These are phyloP conservation scores for Cladorrhinum sp. DNA, from an alignment of 2,329 filamentous ascomycete species.

Conservation along the genomic window DNA sequence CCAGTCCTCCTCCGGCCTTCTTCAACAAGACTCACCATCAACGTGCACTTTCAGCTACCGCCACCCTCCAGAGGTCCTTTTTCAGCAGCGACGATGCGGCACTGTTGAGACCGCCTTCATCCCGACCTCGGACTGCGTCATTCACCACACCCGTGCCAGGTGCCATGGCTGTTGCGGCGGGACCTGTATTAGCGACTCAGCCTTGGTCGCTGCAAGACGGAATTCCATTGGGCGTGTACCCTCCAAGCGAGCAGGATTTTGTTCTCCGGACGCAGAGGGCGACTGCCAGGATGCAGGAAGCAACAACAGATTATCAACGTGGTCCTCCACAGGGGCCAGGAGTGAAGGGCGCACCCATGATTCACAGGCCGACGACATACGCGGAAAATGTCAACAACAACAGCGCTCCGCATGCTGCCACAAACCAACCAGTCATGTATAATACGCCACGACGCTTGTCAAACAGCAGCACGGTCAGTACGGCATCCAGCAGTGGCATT, in stretches of 20 bases:
- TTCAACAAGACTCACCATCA: slow-evolving; percentile 26
- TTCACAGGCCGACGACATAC: slow-evolving; percentile 18
- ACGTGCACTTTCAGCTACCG: slow-evolving; percentile 22
- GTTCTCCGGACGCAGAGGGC: slow-evolving; percentile 28
- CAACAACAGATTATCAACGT: slow-evolving; percentile 10
- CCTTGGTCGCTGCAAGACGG: slow-evolving; percentile 11
- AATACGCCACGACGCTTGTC: slow-evolving; percentile 28
- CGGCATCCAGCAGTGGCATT: slow-evolving; percentile 29
- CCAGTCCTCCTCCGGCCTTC: slow-evolving; percentile 27
- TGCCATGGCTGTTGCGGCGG: slow-evolving; percentile 17
- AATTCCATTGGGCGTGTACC: slow-evolving; percentile 22
- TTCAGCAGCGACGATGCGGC: slow-evolving; percentile 18
- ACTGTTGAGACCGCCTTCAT: slow-evolving; percentile 19
- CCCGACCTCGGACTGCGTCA: slow-evolving; percentile 13
- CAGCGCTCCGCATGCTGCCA: neutral
- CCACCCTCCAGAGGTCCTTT: slow-evolving; percentile 18
- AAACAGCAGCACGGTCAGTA: slow-evolving; percentile 28
- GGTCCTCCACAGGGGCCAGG: neutral
- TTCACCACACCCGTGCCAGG: slow-evolving; percentile 4
- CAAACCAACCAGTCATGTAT: slow-evolving; percentile 21
- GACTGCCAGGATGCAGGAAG: slow-evolving; percentile 21
- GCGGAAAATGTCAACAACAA: slow-evolving; percentile 7
- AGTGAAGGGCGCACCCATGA: slow-evolving; percentile 10
- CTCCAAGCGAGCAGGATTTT: slow-evolving; percentile 28
- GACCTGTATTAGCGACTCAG: slow-evolving; percentile 15